These are phyloP conservation scores for Lyophyllum decastes DNA, from an alignment of 768 basidiomycete species.

Conservation along the genomic window DNA sequence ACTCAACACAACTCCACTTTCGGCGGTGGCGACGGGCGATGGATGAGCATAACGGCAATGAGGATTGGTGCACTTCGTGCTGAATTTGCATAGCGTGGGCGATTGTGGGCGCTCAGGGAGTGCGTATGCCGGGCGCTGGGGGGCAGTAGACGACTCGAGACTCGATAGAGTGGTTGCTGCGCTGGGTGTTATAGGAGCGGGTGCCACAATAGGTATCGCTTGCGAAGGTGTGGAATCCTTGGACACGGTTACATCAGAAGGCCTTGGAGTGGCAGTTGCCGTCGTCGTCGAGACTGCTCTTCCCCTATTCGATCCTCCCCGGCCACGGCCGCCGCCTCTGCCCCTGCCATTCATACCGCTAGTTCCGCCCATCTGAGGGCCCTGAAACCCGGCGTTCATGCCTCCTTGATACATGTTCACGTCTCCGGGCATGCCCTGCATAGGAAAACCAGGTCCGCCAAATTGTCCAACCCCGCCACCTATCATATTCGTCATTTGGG, in stretches of 20 bases:
- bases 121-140: conserved; percentile 48
- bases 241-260: conserved; percentile 1
- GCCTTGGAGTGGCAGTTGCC: conserved; percentile 25
- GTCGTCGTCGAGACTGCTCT: conserved; percentile 40
- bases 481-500: conserved; percentile 88
- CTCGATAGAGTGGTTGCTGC: conserved; percentile 22
- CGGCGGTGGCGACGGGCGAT: conserved; percentile 93
- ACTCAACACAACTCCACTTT: conserved; percentile 93
- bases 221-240: conserved; percentile 22
- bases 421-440: conserved; percentile 58
- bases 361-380: conserved; percentile 28
- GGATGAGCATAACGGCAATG: conserved; percentile 93
- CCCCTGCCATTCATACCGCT: conserved; percentile 39
- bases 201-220: conserved; percentile 30
- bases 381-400: conserved; percentile 40
- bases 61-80: conserved; percentile 86
- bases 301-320: conserved; percentile 47
- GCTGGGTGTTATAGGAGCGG: conserved; percentile 23
- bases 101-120: conserved; percentile 82
- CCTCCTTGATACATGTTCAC: conserved; percentile 49
- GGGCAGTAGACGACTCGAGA: conserved; percentile 24
- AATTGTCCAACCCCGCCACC: conserved; percentile 60
- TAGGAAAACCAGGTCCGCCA: conserved; percentile 56
- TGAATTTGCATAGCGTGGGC: conserved; percentile 92
- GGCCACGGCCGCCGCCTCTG: conserved; percentile 43